Evolutionary conservation across 2,329 filamentous ascomycete genomes (phyloP).

Genomic region (Rhinocladiella similis): DNA sequence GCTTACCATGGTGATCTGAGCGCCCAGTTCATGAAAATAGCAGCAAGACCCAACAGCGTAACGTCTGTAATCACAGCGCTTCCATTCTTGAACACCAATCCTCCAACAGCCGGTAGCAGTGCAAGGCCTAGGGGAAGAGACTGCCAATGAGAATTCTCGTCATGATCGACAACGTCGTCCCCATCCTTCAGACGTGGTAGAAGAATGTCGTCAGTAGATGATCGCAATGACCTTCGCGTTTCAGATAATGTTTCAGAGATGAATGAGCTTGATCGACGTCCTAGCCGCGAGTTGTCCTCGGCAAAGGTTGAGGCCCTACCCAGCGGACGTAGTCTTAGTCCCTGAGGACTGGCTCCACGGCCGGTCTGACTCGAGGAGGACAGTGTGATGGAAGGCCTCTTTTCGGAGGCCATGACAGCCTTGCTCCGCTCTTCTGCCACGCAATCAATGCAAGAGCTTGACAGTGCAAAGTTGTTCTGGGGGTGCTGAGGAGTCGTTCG

Average conservation of each 20-base stretch:
- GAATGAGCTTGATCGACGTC: constrained; percentile 69
- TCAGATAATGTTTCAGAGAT: constrained; percentile 75
- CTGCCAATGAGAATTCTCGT: constrained; percentile 69
- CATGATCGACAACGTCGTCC: constrained; percentile 39
- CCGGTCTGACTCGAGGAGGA: constrained; percentile 8
- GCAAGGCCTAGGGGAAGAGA: constrained; percentile 81
- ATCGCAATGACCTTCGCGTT: constrained; percentile 62
- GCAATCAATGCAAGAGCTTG: no score
- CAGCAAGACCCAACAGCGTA: constrained; percentile 75
- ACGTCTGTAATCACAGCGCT: constrained; percentile 81
- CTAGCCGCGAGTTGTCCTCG: constrained; percentile 33
- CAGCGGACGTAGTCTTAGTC: constrained; percentile 39
- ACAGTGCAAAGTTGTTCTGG: no score
- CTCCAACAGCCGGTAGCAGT: constrained; percentile 80
- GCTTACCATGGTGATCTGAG: constrained; percentile 83
- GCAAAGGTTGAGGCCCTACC: constrained; percentile 39
- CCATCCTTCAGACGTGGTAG: constrained; percentile 52
- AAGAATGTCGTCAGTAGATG: constrained; percentile 70
- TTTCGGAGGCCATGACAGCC: constrained; percentile 16
- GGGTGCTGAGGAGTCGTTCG: background rate
- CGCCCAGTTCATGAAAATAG: constrained; percentile 89
- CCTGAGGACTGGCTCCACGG: constrained; percentile 26
- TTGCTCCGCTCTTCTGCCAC: no score
- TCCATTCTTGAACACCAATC: constrained; percentile 81
- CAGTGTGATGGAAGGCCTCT: constrained; percentile 9